Evolutionary conservation across 1,139 yeast genomes (phyloP), one percentile per base, ranked within the genome.

Genomic region (Magnusiomyces magnusii): DNA sequence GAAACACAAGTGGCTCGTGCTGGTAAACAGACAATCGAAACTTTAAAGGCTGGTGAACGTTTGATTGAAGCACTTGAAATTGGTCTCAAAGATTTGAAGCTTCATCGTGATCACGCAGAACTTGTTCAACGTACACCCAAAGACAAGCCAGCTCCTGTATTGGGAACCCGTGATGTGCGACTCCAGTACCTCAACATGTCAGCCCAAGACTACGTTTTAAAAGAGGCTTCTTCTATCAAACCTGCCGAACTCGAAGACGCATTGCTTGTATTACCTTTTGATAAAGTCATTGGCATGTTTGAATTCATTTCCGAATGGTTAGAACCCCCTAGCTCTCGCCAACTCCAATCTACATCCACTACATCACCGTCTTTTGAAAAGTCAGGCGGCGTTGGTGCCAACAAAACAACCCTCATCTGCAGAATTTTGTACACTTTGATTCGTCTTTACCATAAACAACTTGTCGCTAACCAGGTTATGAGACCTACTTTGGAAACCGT

Each of bases 221-320:
- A 85, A 57, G 85, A 85, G 0, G 71, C 92, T 34, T 71, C 76
- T 51, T 83, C 83, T 67, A 88, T 93, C 72, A 86, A 80, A 67
- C 83, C 96, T 0, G 81, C 96, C 0, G 97, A 93, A 68, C 75
- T 93, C 53, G 97, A 92, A 67, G 99, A 93, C 73, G 96, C 98
- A 0, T 78, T 93, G 59, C 75, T 93, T 57, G 95, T 95, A 0
- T 76, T 93, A 59, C 97, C 99, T 42, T 92, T 93, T 68, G 90
- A 96, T 17, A 87, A 86, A 71, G 85, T 92, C 1, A 73, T 85
- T 61, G 82, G 82, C 64, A 77, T 93, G 58, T 78, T 93, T 64
- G 79, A 78, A 66, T 87, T 91, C 67, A 81, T 92, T 62, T 86
- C 85, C 65, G 77, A 83, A 47, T 91, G 97, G 91, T 23, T 52